phyloP scores from a whole-genome alignment of 2,329 filamentous ascomycete species.

The Dryadomyces sulphureus region DNA sequence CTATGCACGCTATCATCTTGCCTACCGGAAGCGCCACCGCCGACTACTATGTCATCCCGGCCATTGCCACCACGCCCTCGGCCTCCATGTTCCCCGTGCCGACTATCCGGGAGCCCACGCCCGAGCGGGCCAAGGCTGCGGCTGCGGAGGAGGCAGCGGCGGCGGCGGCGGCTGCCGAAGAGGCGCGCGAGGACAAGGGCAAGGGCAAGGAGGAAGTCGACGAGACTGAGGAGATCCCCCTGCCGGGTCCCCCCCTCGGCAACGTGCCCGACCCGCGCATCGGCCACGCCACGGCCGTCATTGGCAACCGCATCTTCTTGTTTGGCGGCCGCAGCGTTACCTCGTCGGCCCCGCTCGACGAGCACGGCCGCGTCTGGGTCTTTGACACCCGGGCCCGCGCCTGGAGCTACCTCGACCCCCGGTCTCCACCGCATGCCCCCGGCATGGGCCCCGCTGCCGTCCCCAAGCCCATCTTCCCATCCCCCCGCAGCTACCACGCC shows the following conservation, averaged over 20 bases:
- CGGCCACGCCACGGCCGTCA: constrained; percentile 55
- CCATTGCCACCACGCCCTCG: constrained; percentile 17
- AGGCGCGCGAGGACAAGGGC: constrained; percentile 21
- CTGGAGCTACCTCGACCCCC: constrained; percentile 54
- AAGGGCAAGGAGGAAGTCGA: constrained; percentile 14
- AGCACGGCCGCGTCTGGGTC: constrained; percentile 60
- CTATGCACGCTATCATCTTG: constrained; percentile 51
- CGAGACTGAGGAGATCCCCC: constrained; percentile 6
- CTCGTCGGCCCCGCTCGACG: constrained; percentile 56
- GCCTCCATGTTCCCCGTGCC: constrained; percentile 10
- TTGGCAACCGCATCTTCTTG: constrained; percentile 59
- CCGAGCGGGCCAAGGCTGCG: constrained; percentile 10
- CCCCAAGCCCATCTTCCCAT: constrained; percentile 29
- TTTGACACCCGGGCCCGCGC: constrained; percentile 49
- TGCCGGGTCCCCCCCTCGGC: constrained; percentile 21
- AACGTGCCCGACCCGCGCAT: constrained; percentile 52
- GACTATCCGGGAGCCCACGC: constrained; percentile 6
- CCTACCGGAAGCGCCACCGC: constrained; percentile 40
- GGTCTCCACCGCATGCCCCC: constrained; percentile 19
- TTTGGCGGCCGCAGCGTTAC: constrained; percentile 65
- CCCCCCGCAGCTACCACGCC: constrained; percentile 57
- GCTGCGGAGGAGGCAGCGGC: constrained; percentile 2
- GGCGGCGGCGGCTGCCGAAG: constrained; percentile 15
- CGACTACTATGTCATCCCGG: constrained; percentile 44
- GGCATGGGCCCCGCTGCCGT: constrained; percentile 17